Evolutionary conservation across 306 rosid species (phyloP), one percentile per base, ranked within the genome.

Genomic region (Heteromeles arbutifolia): DNA sequence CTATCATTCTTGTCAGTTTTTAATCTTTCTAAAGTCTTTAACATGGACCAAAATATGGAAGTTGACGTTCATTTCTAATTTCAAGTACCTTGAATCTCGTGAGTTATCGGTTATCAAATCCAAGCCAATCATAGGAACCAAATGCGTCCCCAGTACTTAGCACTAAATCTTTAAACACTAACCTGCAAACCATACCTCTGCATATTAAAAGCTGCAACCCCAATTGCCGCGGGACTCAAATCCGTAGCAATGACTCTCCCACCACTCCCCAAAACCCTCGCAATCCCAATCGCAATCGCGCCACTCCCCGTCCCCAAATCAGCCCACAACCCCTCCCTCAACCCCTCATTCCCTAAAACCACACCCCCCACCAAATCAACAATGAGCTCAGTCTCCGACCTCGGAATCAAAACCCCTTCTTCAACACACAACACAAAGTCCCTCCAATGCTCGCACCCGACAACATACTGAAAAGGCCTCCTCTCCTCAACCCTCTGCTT

Each of bases 221-320:
- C 68, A 78, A 88, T 70, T n/a, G n/a, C n/a, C n/a, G n/a, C n/a
- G n/a, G n/a, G n/a, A n/a, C n/a, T n/a, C n/a, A n/a, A n/a, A n/a
- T n/a, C n/a, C n/a, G n/a, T n/a, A n/a, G n/a, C n/a, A n/a, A n/a
- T n/a, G n/a, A n/a, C n/a, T n/a, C n/a, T n/a, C n/a, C n/a, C n/a
- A n/a, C n/a, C n/a, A n/a, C n/a, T n/a, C n/a, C n/a, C n/a, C n/a
- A n/a, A n/a, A n/a, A n/a, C n/a, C n/a, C n/a, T n/a, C n/a, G n/a
- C n/a, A n/a, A n/a, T n/a, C n/a, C n/a, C n/a, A n/a, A n/a, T n/a
- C n/a, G n/a, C n/a, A n/a, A n/a, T n/a, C n/a, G n/a, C n/a, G n/a
- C n/a, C n/a, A n/a, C n/a, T n/a, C n/a, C 98, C 98, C 25, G 97
- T 91, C 64, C 98, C 98, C 89, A 94, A 86, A 86, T 94, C 96